A percentile compares a stretch with the other conserved stretches of the same genome.
phyloP scores from a whole-genome alignment of 768 basidiomycete species.

The Nidula microcarpa region DNA sequence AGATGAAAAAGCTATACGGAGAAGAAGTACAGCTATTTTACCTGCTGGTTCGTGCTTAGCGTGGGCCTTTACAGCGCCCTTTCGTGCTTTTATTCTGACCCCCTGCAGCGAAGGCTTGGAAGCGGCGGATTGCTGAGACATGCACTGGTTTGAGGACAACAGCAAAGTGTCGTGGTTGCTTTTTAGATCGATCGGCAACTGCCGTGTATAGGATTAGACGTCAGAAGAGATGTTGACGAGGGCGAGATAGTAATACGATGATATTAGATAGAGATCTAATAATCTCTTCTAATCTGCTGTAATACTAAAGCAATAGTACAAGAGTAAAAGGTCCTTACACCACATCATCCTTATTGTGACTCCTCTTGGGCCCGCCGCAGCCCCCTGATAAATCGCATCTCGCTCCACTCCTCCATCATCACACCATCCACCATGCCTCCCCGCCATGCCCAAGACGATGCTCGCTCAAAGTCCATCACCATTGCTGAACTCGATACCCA shows the following conservation, averaged over 20 bases:
- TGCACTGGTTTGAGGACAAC: conserved; percentile 50
- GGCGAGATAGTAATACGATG: too few species aligned
- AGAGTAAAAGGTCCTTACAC: too few species aligned
- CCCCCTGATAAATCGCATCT: too few species aligned
- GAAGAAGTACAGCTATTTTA: conserved; percentile 14
- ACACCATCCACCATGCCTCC: conserved; percentile 21
- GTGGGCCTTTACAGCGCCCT: conserved; percentile 87
- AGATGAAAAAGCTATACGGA: conserved; percentile 2
- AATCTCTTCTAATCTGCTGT: too few species aligned
- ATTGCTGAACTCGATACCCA: conserved; percentile 74
- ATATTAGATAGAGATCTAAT: too few species aligned
- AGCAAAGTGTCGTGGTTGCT: too few species aligned
- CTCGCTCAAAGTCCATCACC: conserved; percentile 78
- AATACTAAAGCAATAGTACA: too few species aligned
- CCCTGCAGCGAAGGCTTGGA: conserved; percentile 90
- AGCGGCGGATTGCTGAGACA: conserved; percentile 86
- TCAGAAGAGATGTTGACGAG: too few species aligned
- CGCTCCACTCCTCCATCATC: conserved; percentile 2
- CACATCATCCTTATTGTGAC: too few species aligned
- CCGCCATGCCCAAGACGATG: conserved; percentile 62
- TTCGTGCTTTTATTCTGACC: conserved; percentile 91
- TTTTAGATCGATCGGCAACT: too few species aligned
- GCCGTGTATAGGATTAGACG: too few species aligned
- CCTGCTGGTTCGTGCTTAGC: conserved; percentile 91
- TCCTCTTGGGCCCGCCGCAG: too few species aligned